Base-by-base conservation (phyloP, 768 basidiomycete genomes). In the Lyophyllum atratum region DNA sequence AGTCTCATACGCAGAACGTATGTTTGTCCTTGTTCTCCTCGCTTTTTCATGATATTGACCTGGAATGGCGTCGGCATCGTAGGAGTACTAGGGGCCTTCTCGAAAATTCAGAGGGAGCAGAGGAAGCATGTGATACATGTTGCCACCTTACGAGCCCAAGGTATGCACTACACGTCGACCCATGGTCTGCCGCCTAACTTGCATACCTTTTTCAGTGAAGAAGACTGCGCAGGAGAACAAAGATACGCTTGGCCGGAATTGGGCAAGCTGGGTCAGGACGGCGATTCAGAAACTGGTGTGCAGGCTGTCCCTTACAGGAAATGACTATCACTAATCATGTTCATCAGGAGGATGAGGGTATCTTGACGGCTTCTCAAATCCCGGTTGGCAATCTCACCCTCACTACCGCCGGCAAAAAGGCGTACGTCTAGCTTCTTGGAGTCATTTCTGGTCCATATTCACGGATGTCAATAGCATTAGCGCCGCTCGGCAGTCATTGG, bases 21-120 rank as follows among this genome's bases (percentile, higher is more conserved):
- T 52, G 76, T 72, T 25, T 4, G 17, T 29, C n/a, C n/a, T 28
- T n/a, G 14, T 54, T 5, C 17, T 14, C 12, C 34, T 6, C 6
- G 25, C 33, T 11, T 1, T 17, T 4, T 7, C 3, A n/a, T 46
- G 29, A 10, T 19, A 29, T n/a, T 24, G 15, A 21, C 47, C 25
- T 54, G n/a, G 39, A 26, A 56, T 55, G 26, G 56, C 45, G 17
- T n/a, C 7, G 21, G 17, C 15, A 52, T 54, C 56, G 14, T 53
- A 82, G 81, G 81, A 50, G 80, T 83, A 22, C 70, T 82, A 15
- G 68, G 74, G 21, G 80, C 82, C 17, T 73, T 80, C 46, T 71
- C 74, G 14, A 74, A 75, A 40, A 56, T 77, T 29, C 79, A 80
- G 59, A 73, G 72, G 54, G 76, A 79, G 21, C 78, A 80, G 54